phyloP scores from a whole-genome alignment of 495 filamentous ascomycete genomes.

The Aspergillus egyptiacus region DNA sequence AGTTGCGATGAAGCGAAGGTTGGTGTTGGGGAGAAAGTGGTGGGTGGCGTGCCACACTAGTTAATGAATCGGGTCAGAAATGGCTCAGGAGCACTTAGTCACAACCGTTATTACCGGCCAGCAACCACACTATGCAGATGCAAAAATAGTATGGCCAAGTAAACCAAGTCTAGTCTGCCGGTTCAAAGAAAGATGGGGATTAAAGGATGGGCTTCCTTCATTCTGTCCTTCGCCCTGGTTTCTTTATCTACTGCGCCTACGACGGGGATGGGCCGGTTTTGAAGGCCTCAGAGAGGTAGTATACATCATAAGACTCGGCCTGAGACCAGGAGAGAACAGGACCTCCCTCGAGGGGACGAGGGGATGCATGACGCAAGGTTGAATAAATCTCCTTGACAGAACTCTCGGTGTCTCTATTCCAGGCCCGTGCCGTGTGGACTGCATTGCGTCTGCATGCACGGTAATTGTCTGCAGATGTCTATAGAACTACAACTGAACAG shows the following conservation, averaged over 20 bases:
- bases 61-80: too few relatives aligned
- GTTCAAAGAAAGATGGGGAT: conserved; percentile 6
- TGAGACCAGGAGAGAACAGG: conserved; percentile 27
- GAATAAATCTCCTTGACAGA: conserved; percentile 10
- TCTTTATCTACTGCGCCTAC: conserved; percentile 5
- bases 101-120: background rate
- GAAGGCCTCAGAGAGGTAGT: conserved; percentile 7
- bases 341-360: conserved; percentile 1
- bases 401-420: background rate
- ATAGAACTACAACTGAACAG: background rate
- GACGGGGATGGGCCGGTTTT: conserved; percentile 15
- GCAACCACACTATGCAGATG: background rate
- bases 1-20: conserved; percentile 17
- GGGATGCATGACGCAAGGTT: conserved; percentile 22
- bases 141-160: too few relatives aligned
- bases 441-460: conserved; percentile 15
- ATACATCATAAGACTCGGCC: conserved; percentile 6
- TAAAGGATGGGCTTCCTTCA: conserved; percentile 7
- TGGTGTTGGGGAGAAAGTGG: conserved; percentile 17
- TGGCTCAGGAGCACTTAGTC: too few relatives aligned
- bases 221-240: conserved; percentile 18
- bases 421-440: conserved; percentile 17
- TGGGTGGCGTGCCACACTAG: conserved; percentile 13
- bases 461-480: conserved; percentile 2
- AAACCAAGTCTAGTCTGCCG: background rate